These are phyloP conservation scores for Cynara cardunculus DNA, from an alignment of 129 eudicot genomes.

Conservation along the genomic window DNA sequence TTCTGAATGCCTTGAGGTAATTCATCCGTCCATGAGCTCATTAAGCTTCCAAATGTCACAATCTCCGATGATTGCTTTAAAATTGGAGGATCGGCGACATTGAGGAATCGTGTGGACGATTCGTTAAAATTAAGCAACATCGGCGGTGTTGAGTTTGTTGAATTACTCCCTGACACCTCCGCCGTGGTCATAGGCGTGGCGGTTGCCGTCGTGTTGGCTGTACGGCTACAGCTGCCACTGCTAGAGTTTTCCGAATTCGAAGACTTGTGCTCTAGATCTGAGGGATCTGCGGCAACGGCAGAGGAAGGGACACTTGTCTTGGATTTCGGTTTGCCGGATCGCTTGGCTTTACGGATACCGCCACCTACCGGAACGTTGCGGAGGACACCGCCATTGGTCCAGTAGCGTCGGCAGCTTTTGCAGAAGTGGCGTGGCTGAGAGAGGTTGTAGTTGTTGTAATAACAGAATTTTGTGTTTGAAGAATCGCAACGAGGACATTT, in stretches of 20 bases:
- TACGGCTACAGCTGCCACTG: constrained; percentile 20
- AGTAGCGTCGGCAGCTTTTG: constrained; percentile 20
- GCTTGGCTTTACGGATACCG: constrained; percentile 26
- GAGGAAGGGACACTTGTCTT: neutral
- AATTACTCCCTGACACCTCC: constrained; percentile 6
- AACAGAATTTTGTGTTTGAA: constrained; percentile 49
- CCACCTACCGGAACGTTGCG: constrained; percentile 32
- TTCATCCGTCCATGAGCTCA: neutral
- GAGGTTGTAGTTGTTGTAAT: constrained; percentile 38
- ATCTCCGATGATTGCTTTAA: constrained; percentile 6
- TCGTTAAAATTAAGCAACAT: neutral
- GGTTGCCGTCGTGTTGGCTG: neutral
- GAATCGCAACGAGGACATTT: constrained; percentile 63
- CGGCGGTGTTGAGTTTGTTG: neutral
- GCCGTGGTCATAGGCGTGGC: neutral
- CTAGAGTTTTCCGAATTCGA: constrained; percentile 23
- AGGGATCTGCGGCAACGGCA: neutral
- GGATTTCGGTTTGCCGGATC: constrained; percentile 12
- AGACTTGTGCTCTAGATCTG: constrained; percentile 1
- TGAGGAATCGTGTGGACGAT: neutral
- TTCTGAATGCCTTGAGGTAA: neutral
- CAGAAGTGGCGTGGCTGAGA: constrained; percentile 32
- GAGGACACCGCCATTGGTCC: constrained; percentile 32
- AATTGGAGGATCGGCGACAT: neutral
- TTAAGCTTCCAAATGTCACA: neutral